Evolutionary conservation across 768 basidiomycete species (phyloP), one percentile per base, ranked within the genome.

Genomic region (Psilocybe tampanensis): DNA sequence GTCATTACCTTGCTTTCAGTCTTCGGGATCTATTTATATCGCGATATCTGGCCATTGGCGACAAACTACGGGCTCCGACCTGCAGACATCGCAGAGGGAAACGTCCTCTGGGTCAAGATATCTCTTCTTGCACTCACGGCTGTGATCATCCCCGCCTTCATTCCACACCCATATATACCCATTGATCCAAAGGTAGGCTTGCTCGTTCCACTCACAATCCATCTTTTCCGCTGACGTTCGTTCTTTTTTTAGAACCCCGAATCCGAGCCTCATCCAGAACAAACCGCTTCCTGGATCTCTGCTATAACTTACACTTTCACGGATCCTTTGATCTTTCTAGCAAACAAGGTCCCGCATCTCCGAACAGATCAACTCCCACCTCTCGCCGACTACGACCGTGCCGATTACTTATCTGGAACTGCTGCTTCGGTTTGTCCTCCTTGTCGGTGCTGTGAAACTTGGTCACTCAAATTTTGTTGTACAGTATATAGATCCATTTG

Each of bases 321-420:
- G 60, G 82, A 87, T 57, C 71, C 73, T 2, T 66, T 80, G 26
- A 70, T 86, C 18, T 73, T 73, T 48, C 61, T 67, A 12, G 81
- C 77, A 72, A 22, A 41, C 39, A 54, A 39, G 11, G 63, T 76
- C 21, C 60, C 73, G 5, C 81, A 80, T 61, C 62, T 85, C 0
- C 21, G 47, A 33, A 33, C 43, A 26, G 56, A 58, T 19, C 56
- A 61, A 52, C 44, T 61, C 8, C 60, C 55, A 19, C 52, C 55
- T 47, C 67, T 88, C 72, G 82, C 83, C 2, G 84, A 86, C 57
- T 82, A 83, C 55, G 87, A 89, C 58, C 44, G 52, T 29, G 62
- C 64, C 3, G 49, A 62, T 17, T 34, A 63, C 59, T 39, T 70
- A 12, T 65, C 66, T 13, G 36, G 11, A 6, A 58, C 49, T 15